Percentiles rank a stretch among this genome's conserved stretches.
Evolutionary conservation across 495 filamentous ascomycete genomes (phyloP).

Genomic region (Daldinia caldariorum): DNA sequence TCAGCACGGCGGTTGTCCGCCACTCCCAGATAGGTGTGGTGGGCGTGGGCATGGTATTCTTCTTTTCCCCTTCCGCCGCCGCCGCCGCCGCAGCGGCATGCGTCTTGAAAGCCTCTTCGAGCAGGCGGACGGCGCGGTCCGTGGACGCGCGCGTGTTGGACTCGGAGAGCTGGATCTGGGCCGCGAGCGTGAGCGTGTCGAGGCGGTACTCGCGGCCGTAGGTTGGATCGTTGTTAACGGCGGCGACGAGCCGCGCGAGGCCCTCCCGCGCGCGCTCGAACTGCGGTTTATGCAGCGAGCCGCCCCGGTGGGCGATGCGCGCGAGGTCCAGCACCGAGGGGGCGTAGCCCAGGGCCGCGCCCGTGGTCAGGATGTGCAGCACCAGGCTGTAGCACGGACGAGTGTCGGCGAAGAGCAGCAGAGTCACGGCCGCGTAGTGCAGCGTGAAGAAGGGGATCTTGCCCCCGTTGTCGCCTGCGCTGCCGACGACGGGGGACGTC

Average conservation of each 20-base stretch:
- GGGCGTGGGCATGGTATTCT: background rate
- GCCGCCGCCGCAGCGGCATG: background rate
- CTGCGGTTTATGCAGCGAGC: constrained; percentile 11
- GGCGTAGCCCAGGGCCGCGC: constrained; percentile 18
- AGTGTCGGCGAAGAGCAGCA: background rate
- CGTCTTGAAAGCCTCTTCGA: background rate
- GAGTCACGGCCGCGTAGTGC: constrained; percentile 25
- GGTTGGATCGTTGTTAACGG: too few species aligned
- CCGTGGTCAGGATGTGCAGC: constrained; percentile 36
- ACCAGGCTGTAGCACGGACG: background rate
- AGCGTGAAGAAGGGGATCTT: constrained; percentile 28
- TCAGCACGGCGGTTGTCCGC: constrained; percentile 43
- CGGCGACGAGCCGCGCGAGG: constrained; percentile 12
- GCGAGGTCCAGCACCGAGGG: constrained; percentile 31
- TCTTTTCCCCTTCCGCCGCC: background rate
- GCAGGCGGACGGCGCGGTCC: constrained; percentile 23
- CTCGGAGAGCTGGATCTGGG: constrained; percentile 3
- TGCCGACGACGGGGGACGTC: background rate
- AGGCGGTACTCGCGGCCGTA: constrained; percentile 20
- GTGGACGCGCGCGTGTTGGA: background rate
- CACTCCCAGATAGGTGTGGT: constrained; percentile 42
- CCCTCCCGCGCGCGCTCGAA: constrained; percentile 22
- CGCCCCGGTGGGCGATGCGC: constrained; percentile 10
- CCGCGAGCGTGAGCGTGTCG: constrained; percentile 38
- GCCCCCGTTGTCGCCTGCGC: too few species aligned